phyloP scores from a whole-genome alignment of 139 green algal genomes.

The Gonium pectorale region DNA sequence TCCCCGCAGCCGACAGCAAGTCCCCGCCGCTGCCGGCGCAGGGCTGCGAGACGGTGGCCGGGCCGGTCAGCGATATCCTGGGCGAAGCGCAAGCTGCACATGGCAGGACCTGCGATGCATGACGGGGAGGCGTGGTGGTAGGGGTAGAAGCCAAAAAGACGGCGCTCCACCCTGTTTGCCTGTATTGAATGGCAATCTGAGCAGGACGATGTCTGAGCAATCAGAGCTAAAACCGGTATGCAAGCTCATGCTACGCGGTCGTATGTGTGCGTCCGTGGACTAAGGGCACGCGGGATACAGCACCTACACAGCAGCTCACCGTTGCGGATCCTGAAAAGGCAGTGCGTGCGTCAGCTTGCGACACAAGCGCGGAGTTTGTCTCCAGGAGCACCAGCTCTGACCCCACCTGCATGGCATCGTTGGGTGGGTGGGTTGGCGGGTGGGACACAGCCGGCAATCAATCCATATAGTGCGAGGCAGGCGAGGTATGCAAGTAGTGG shows the following conservation, averaged over 20 bases:
- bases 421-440: not conserved
- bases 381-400: no score
- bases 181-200: not conserved
- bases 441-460: not conserved
- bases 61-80: not conserved
- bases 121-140: not conserved
- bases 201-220: not conserved
- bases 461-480: not conserved
- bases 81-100: not conserved
- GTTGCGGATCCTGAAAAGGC: not conserved
- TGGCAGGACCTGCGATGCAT: not conserved
- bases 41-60: not conserved
- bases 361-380: not conserved
- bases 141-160: not conserved
- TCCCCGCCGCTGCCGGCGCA: not conserved
- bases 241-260: no score
- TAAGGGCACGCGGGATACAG: no score
- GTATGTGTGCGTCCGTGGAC: no score
- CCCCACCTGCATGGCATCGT: no score
- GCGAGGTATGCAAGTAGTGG: not conserved
- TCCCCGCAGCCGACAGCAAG: not conserved
- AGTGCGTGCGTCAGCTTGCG: not conserved
- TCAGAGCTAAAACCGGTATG: not conserved
- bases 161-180: no score
- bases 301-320: slow-evolving; percentile 1